Evolutionary conservation across 345 rosid genomes (phyloP).

Genomic region (Eucalyptus coolabah): DNA sequence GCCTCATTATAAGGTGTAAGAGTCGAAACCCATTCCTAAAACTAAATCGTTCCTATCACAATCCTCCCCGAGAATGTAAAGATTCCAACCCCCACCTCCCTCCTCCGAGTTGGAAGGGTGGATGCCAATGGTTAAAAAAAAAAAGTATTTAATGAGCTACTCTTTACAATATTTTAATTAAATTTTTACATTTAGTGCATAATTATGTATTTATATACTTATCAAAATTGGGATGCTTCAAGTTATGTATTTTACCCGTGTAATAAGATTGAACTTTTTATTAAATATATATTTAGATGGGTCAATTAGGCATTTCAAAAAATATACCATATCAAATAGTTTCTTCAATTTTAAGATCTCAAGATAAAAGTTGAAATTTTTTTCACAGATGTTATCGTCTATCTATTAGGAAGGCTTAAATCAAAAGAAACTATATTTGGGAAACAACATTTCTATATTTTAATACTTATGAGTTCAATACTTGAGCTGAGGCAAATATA

Average conservation of each 20-base stretch:
- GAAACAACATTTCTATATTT: not conserved
- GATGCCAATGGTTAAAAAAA: no score
- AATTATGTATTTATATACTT: not conserved
- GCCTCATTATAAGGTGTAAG: no score
- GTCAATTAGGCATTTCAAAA: not conserved
- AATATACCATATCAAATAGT: not conserved
- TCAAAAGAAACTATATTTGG: not conserved
- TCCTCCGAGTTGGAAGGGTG: no score
- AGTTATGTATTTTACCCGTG: not conserved
- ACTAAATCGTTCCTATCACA: no score
- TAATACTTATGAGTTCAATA: not conserved
- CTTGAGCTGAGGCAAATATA: not conserved
- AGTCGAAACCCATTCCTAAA: no score
- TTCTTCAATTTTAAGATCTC: not conserved
- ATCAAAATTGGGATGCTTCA: not conserved
- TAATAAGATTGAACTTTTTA: not conserved
- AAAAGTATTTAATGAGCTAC: not conserved
- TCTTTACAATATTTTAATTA: no score
- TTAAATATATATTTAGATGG: not conserved
- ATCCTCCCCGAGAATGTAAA: no score
- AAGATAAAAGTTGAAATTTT: not conserved
- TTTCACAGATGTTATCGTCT: not conserved
- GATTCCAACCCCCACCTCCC: no score
- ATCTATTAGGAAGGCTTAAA: not conserved
- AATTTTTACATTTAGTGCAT: not conserved